Conservation (phyloP, 1,284 basidiomycete species). For the Schizophyllum amplum region DNA sequence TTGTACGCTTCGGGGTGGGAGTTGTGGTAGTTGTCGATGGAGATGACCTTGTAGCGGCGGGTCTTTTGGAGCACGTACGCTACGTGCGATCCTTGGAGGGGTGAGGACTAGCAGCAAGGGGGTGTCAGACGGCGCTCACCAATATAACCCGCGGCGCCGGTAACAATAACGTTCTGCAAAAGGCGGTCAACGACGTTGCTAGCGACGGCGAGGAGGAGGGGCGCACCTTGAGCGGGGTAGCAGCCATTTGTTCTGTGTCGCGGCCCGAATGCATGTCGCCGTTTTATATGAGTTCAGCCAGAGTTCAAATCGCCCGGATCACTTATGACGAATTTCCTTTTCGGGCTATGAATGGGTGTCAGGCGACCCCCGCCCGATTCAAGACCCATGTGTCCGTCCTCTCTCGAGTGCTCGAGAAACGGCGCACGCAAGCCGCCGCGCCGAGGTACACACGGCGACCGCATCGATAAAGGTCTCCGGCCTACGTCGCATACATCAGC, state of each 20-base stretch:
- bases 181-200: neutral
- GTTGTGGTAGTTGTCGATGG: conserved; percentile 93
- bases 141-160: conserved; percentile 81
- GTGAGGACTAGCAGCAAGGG: conserved; percentile 6
- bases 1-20: conserved; percentile 69
- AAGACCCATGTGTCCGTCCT: neutral
- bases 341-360: neutral
- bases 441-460: neutral
- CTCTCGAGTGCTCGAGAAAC: neutral
- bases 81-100: conserved; percentile 76
- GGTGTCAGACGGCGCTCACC: conserved; percentile 34
- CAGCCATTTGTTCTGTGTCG: neutral
- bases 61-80: conserved; percentile 83
- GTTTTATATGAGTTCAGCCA: neutral
- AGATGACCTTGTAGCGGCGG: conserved; percentile 82
- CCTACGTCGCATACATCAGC: no score
- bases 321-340: neutral
- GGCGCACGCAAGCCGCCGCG: neutral
- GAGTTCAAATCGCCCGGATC: neutral
- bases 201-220: neutral
- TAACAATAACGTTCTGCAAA: conserved; percentile 65
- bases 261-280: neutral
- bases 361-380: neutral
- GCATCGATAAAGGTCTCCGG: neutral
- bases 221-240: neutral